Conservation (phyloP, 2,329 filamentous ascomycete genomes). For the Nannizzia gypsea region DNA sequence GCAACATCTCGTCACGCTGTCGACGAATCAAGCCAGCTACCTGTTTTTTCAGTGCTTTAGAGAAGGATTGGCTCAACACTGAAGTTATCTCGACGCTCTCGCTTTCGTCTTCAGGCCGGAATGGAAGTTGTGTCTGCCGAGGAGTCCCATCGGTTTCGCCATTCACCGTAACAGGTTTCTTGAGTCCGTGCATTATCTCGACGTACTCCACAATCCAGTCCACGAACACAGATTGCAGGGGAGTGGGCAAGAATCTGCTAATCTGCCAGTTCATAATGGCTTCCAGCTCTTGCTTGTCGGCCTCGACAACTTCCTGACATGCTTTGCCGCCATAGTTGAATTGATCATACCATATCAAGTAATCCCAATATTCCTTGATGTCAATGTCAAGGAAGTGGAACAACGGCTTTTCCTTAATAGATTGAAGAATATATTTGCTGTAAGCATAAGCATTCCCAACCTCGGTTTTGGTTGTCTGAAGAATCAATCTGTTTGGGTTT, state of each 20-base stretch:
- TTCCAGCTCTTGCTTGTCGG: slow-evolving; percentile 68
- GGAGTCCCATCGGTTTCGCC: slow-evolving; percentile 45
- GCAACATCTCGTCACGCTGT: slow-evolving; percentile 78
- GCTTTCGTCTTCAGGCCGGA: slow-evolving; percentile 44
- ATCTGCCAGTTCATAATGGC: slow-evolving; percentile 99
- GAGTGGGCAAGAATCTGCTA: slow-evolving; percentile 68
- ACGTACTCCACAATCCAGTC: slow-evolving; percentile 94
- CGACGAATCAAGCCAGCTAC: slow-evolving; percentile 69
- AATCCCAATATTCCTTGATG: slow-evolving; percentile 99
- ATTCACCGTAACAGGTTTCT: slow-evolving; percentile 46
- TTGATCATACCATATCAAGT: slow-evolving; percentile 96
- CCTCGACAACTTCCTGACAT: slow-evolving; percentile 64
- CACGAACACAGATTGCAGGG: slow-evolving; percentile 73
- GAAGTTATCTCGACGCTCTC: slow-evolving; percentile 49
- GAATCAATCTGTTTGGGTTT: slow-evolving; percentile 71
- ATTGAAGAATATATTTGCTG: slow-evolving; percentile 94
- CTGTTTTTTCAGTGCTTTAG: slow-evolving; percentile 81
- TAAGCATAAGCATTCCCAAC: slow-evolving; percentile 95
- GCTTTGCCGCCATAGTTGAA: slow-evolving; percentile 97
- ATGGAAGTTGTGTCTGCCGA: slow-evolving; percentile 49
- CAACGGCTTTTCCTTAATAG: slow-evolving; percentile 84
- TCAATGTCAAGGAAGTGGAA: slow-evolving; percentile 97
- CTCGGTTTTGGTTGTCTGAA: slow-evolving; percentile 94
- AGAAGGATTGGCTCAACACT: slow-evolving; percentile 69
- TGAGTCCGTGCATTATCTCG: slow-evolving; percentile 80